Conservation (phyloP, 257 asterid genomes). For the Salvia hispanica region DNA sequence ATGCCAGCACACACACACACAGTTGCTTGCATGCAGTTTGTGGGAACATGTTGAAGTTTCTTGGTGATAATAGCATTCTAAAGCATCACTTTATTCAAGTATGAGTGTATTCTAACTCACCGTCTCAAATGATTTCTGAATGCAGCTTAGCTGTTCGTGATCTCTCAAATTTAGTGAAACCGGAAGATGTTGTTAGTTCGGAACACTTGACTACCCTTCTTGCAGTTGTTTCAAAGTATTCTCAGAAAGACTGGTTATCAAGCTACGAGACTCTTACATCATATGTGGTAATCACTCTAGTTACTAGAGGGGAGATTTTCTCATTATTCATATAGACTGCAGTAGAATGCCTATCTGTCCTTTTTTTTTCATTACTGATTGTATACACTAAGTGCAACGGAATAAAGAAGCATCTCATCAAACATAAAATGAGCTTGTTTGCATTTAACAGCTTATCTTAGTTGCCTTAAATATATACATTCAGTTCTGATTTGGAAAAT, state of each 20-base stretch:
- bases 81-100: slow-evolving; percentile 7
- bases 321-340: slow-evolving; percentile 24
- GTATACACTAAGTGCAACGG: neutral
- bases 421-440: slow-evolving; percentile 19
- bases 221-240: slow-evolving; percentile 74
- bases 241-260: slow-evolving; percentile 92
- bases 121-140: slow-evolving; percentile 25
- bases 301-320: slow-evolving; percentile 9
- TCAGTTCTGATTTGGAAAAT: slow-evolving; percentile 23
- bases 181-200: slow-evolving; percentile 60
- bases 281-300: slow-evolving; percentile 62
- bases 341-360: neutral
- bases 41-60: neutral
- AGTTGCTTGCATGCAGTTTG: neutral
- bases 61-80: slow-evolving; percentile 1
- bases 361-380: neutral
- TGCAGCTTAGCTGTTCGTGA: slow-evolving; percentile 93
- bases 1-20: neutral
- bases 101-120: slow-evolving; percentile 11
- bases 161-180: slow-evolving; percentile 84
- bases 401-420: slow-evolving; percentile 15
- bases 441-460: neutral
- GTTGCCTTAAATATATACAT: slow-evolving; percentile 7
- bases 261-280: slow-evolving; percentile 83
- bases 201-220: slow-evolving; percentile 84